Evolutionary conservation across 345 rosid genomes (phyloP), one percentile per base, ranked within the genome.

Genomic region (Camelina laxa): DNA sequence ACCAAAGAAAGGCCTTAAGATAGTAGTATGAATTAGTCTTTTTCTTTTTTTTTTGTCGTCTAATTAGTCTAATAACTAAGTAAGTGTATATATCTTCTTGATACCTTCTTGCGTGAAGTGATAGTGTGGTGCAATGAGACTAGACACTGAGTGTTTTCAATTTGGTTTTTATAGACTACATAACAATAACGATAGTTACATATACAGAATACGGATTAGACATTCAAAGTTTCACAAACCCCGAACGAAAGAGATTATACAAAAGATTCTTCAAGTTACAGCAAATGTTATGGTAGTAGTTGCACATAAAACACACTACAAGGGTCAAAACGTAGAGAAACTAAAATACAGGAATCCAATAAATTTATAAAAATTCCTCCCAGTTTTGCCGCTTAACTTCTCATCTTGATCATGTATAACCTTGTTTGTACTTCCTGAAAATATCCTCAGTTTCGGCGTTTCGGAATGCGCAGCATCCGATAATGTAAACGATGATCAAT

Each of bases 361-460:
- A 39, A 39, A 1, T 38, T 36, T 8, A 7, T 8, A 8, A 31
- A 59, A 51, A 7, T 15, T 49, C 33, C 27, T 41, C 27, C 1
- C 41, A 58, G 41, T 55, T 65, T 58, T 59, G 68, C 56, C 68
- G 0, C 68, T 42, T 47, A 69, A 64, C 72, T 77, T 70, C 12
- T 57, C 31, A 16, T 19, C 2, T 21, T 0, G 54, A 78, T 77
- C 79, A 90, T 33, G 91, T 87, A 74, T 90, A 89, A 42, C 98
- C 98, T 76, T 89, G 92, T 80, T 85, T 93, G 81, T 93, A 93
- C 73, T 74, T 85, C 14, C 93, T 85, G 65, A 93, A 93, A 5
- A 93, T 62, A 51, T 92, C 96, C 63, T 91, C 97, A 3, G 96
- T 88, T 80, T 87, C 80, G 33, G 94, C 96, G 31, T 90, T 95